phyloP scores from a whole-genome alignment of 2,329 filamentous ascomycete species.

The Penicillium sumatraense region DNA sequence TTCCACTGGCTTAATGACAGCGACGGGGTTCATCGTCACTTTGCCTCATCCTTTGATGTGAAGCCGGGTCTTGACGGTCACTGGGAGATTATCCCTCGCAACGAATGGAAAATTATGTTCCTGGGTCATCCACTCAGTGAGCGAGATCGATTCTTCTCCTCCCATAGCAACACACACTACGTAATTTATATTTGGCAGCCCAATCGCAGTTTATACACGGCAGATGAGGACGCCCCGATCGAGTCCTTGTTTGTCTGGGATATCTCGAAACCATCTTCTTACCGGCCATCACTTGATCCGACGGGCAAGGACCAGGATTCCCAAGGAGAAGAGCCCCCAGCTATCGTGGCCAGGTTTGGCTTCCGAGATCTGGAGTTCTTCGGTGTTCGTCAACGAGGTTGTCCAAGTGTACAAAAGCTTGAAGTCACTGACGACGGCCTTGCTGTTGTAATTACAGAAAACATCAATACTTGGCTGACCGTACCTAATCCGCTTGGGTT shows the following conservation, averaged over 20 bases:
- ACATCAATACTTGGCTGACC: constrained; percentile 56
- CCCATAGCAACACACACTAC: constrained; percentile 64
- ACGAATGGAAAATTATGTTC: constrained; percentile 66
- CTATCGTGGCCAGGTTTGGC: constrained; percentile 55
- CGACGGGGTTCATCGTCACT: constrained; percentile 61
- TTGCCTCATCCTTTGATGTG: constrained; percentile 64
- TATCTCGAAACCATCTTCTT: constrained; percentile 55
- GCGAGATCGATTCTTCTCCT: constrained; percentile 66
- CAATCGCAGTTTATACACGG: constrained; percentile 58
- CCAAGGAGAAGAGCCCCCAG: constrained; percentile 44
- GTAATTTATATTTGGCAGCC: constrained; percentile 67
- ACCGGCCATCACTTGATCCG: constrained; percentile 58
- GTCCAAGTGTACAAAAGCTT: constrained; percentile 56
- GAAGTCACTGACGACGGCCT: constrained; percentile 54
- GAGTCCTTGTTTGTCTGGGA: constrained; percentile 66
- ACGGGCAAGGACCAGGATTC: constrained; percentile 39
- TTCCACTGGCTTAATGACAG: constrained; percentile 58
- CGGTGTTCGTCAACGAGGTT: constrained; percentile 57
- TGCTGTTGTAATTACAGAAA: constrained; percentile 61
- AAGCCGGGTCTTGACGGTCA: constrained; percentile 19
- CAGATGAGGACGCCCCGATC: constrained; percentile 60
- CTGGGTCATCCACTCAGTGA: constrained; percentile 59
- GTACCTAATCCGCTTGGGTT: constrained; percentile 35
- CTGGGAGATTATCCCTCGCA: constrained; percentile 57
- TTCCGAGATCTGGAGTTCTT: constrained; percentile 59